Conservation (phyloP, 2,329 filamentous ascomycete genomes). For the Exophiala mesophila region DNA sequence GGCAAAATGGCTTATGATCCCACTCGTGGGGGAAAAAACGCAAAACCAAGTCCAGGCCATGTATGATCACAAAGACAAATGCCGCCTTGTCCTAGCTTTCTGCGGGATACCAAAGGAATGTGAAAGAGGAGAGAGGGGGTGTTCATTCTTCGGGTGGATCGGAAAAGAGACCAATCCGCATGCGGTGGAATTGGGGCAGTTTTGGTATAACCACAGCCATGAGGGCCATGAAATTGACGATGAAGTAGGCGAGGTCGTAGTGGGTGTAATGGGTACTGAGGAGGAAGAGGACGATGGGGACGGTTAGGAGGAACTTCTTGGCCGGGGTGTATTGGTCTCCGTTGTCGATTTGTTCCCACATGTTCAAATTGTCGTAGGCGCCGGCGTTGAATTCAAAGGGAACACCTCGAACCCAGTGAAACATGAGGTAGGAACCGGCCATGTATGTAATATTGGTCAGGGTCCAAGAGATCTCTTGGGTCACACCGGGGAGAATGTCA, state of each 20-base stretch:
- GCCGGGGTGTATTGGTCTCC: slow-evolving; percentile 97
- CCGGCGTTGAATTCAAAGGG: slow-evolving; percentile 99
- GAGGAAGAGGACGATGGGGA: slow-evolving; percentile 90
- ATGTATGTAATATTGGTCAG: slow-evolving; percentile 99
- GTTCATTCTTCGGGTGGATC: slow-evolving; percentile 57
- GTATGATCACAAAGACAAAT: background rate
- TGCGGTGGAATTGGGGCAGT: slow-evolving; percentile 76
- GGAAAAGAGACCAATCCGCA: slow-evolving; percentile 71
- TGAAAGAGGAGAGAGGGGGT: background rate
- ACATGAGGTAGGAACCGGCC: slow-evolving; percentile 98
- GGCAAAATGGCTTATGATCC: too few relatives aligned
- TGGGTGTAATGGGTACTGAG: slow-evolving; percentile 98
- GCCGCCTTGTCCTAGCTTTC: background rate
- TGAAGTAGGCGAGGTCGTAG: slow-evolving; percentile 95
- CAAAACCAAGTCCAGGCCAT: slow-evolving; percentile 3
- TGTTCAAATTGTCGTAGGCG: slow-evolving; percentile 98
- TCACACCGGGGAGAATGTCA: slow-evolving; percentile 92
- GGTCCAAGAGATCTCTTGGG: slow-evolving; percentile 98
- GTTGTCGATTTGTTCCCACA: slow-evolving; percentile 99
- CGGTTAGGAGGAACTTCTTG: slow-evolving; percentile 95
- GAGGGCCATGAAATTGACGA: slow-evolving; percentile 91
- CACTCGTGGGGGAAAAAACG: too few relatives aligned
- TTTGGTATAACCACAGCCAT: slow-evolving; percentile 94
- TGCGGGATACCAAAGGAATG: background rate
- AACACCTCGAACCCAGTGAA: slow-evolving; percentile 95